Evolutionary conservation across 345 rosid species (phyloP).

Genomic region (Citrus medica): DNA sequence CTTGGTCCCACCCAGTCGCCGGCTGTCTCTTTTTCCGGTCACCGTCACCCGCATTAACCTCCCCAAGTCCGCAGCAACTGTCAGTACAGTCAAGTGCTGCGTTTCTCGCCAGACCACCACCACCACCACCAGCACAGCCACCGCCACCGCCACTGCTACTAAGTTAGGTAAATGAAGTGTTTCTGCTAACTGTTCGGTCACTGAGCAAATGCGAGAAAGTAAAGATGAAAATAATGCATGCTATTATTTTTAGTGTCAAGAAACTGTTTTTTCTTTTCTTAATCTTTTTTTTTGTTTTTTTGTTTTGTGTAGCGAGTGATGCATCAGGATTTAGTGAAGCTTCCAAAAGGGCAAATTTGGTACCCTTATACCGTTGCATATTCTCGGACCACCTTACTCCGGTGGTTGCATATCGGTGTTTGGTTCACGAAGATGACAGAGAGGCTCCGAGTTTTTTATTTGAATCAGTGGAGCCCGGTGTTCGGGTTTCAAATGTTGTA

Average conservation of each 20-base stretch:
- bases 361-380: conserved; percentile 67
- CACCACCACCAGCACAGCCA: not conserved
- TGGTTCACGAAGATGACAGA: conserved; percentile 78
- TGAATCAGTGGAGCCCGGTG: conserved; percentile 79
- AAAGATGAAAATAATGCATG: not conserved
- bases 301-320: conserved; percentile 38
- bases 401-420: conserved; percentile 78
- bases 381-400: conserved; percentile 93
- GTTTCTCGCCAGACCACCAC: conserved; percentile 24
- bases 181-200: conserved; percentile 9
- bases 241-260: not conserved
- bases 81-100: conserved; percentile 42
- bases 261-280: not conserved
- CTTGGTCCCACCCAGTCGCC: conserved; percentile 13
- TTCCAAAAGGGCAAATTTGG: conserved; percentile 53
- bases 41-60: conserved; percentile 18
- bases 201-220: conserved; percentile 6
- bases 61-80: conserved; percentile 13
- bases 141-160: conserved; percentile 10
- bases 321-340: conserved; percentile 51
- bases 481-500: conserved; percentile 59
- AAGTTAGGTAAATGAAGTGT: conserved; percentile 29
- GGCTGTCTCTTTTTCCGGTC: conserved; percentile 17
- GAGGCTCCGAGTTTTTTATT: conserved; percentile 90
- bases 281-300: not conserved